phyloP scores from a whole-genome alignment of 805 yeast genomes.

The Kuraishia ogatae region DNA sequence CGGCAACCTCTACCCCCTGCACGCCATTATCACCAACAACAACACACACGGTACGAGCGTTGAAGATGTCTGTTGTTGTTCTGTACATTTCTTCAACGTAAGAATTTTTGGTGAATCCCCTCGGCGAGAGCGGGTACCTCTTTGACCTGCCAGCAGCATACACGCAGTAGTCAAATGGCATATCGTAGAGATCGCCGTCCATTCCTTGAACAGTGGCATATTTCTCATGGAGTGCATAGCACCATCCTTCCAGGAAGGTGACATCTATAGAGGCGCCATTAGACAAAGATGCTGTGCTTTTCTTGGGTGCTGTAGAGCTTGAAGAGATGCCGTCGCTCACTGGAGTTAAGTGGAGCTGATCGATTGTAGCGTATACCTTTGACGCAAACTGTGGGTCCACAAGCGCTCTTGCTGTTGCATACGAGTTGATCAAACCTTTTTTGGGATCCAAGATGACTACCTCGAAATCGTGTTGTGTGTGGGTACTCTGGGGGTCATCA shows the following conservation, averaged over 20 bases:
- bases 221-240: slow-evolving; percentile 5
- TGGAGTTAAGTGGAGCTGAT: slow-evolving; percentile 5
- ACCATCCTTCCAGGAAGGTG: slow-evolving; percentile 9
- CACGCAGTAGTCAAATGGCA: slow-evolving; percentile 36
- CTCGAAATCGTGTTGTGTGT: slow-evolving; percentile 10
- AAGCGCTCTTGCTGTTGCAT: slow-evolving; percentile 30
- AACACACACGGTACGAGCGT: slow-evolving; percentile 23
- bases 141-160: slow-evolving; percentile 41
- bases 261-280: neutral
- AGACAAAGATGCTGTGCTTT: neutral
- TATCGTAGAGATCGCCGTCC: slow-evolving; percentile 4
- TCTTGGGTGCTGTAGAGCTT: neutral
- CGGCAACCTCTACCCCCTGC: slow-evolving; percentile 39
- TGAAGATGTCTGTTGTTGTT: slow-evolving; percentile 21
- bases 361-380: slow-evolving; percentile 21
- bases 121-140: slow-evolving; percentile 44
- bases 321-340: neutral
- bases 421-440: slow-evolving; percentile 29
- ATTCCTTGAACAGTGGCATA: slow-evolving; percentile 2
- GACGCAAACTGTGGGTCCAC: slow-evolving; percentile 28
- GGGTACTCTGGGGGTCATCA: neutral
- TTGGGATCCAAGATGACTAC: slow-evolving; percentile 29
- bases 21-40: slow-evolving; percentile 41
- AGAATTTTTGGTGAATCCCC: slow-evolving; percentile 28
- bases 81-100: slow-evolving; percentile 34